These are phyloP conservation scores for Globisporangium rhizosaccharum DNA, from an alignment of 352 stramenopile species.

Conservation along the genomic window DNA sequence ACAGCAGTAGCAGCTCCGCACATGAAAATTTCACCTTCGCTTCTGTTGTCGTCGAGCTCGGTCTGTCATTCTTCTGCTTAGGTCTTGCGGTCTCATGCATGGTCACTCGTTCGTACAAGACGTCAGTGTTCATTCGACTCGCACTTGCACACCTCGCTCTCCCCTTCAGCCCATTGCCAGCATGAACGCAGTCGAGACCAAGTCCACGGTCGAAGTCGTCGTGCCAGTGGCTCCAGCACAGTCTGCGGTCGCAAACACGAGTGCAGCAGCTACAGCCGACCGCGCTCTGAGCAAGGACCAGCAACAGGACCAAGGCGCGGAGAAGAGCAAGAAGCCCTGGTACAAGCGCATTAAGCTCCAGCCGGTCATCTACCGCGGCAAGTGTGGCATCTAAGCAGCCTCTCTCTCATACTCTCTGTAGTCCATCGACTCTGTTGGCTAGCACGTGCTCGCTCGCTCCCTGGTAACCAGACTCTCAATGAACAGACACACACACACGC, in stretches of 20 bases:
- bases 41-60: too few relatives aligned
- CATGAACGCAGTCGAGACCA: conserved; percentile 9
- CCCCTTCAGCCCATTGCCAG: background rate
- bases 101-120: background rate
- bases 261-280: background rate
- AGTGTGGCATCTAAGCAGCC: conserved; percentile 9
- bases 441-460: background rate
- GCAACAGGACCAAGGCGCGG: background rate
- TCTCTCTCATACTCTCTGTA: too few relatives aligned
- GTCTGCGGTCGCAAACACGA: background rate
- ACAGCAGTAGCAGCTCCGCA: too few relatives aligned
- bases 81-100: background rate
- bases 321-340: conserved; percentile 13
- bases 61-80: too few relatives aligned
- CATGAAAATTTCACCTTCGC: too few relatives aligned
- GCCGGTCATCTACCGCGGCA: conserved; percentile 16
- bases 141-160: background rate
- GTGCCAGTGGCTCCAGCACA: background rate
- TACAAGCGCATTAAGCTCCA: conserved; percentile 21
- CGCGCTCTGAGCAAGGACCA: background rate
- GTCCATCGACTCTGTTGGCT: background rate
- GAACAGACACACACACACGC: background rate
- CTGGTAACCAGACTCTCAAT: background rate
- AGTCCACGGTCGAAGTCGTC: conserved; percentile 6
- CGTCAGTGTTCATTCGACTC: background rate